Evolutionary conservation across 2,329 filamentous ascomycete species (phyloP).

Genomic region (Leptodontidium sp.): DNA sequence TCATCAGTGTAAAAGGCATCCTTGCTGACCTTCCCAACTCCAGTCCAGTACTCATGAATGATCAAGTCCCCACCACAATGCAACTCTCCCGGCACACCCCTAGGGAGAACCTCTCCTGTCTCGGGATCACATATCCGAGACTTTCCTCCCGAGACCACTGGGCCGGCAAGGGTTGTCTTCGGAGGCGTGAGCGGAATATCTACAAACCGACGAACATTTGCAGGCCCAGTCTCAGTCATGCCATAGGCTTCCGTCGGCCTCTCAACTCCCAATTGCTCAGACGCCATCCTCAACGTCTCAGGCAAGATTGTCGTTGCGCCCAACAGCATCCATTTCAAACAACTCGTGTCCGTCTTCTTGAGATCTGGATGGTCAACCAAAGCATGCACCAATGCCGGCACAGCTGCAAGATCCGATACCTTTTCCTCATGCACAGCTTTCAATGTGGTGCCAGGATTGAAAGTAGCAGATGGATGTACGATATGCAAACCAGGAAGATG

Average conservation of each 20-base stretch:
- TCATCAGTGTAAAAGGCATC: constrained; percentile 62
- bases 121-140: constrained; percentile 81
- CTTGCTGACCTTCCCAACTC: constrained; percentile 71
- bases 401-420: constrained; percentile 33
- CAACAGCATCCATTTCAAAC: constrained; percentile 14
- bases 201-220: constrained; percentile 64
- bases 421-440: constrained; percentile 54
- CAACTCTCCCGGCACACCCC: constrained; percentile 79
- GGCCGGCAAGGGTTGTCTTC: constrained; percentile 76
- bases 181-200: constrained; percentile 69
- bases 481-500: constrained; percentile 18
- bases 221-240: constrained; percentile 48
- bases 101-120: constrained; percentile 62
- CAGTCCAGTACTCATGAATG: constrained; percentile 87
- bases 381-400: constrained; percentile 24
- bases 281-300: constrained; percentile 10
- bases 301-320: constrained; percentile 21
- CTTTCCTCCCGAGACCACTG: constrained; percentile 69
- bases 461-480: constrained; percentile 76
- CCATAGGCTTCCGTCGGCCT: constrained; percentile 59
- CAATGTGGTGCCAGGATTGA: constrained; percentile 78
- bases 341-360: constrained; percentile 21
- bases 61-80: constrained; percentile 83
- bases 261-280: constrained; percentile 16
- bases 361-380: constrained; percentile 26